These are phyloP conservation scores for Ambrosia hybrid DNA, from an alignment of 140 eudicot species.

Conservation along the genomic window DNA sequence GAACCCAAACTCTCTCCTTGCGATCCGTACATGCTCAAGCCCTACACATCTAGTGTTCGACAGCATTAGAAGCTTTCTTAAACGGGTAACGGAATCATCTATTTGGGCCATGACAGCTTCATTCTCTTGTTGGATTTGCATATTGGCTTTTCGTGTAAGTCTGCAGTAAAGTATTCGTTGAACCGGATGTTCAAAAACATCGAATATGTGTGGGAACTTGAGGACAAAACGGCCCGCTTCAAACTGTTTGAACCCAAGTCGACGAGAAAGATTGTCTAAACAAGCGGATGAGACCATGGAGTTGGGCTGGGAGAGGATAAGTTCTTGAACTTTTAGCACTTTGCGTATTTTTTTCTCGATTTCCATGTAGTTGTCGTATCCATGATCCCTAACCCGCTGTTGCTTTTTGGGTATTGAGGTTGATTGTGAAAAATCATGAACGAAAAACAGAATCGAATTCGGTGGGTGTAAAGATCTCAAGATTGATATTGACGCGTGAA, in stretches of 20 bases:
- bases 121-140: conserved; percentile 76
- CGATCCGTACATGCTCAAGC: conserved; percentile 72
- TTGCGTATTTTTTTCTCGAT: conserved; percentile 83
- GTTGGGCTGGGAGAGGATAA: conserved; percentile 73
- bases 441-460: background rate
- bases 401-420: conserved; percentile 84
- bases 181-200: conserved; percentile 91
- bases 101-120: conserved; percentile 66
- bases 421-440: conserved; percentile 56
- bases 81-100: conserved; percentile 53
- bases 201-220: conserved; percentile 82
- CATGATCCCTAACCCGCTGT: conserved; percentile 72
- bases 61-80: conserved; percentile 72
- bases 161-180: conserved; percentile 83
- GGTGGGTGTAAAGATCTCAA: conserved; percentile 30
- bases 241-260: conserved; percentile 67
- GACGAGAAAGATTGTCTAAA: conserved; percentile 64
- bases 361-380: conserved; percentile 87
- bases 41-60: conserved; percentile 62
- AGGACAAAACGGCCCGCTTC: conserved; percentile 76
- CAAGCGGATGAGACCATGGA: conserved; percentile 64
- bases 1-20: conserved; percentile 72
- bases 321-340: conserved; percentile 73
- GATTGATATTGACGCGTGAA: background rate
- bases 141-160: conserved; percentile 60